Percentiles rank a stretch among this genome's conserved stretches.
phyloP scores from a whole-genome alignment of 768 basidiomycete genomes.

The Hirschioporus abietinus region DNA sequence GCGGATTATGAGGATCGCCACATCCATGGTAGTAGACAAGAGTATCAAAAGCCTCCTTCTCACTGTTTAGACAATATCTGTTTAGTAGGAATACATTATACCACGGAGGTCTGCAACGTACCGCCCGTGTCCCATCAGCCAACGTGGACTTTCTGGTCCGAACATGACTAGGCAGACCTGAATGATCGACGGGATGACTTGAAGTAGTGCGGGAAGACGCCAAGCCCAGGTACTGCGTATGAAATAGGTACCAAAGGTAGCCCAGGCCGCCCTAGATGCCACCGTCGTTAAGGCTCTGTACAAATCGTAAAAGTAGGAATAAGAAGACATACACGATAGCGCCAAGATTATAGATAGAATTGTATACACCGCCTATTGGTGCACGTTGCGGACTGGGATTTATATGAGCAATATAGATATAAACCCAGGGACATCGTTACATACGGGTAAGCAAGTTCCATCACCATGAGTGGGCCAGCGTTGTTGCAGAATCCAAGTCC shows the following conservation, averaged over 20 bases:
- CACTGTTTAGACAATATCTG: constrained; percentile 4
- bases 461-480: constrained; percentile 7
- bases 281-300: not conserved
- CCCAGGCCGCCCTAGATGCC: not conserved
- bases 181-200: constrained; percentile 23
- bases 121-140: constrained; percentile 26
- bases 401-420: not conserved
- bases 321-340: constrained; percentile 14
- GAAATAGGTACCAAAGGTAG: constrained; percentile 30
- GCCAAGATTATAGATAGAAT: constrained; percentile 3
- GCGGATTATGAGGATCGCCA: constrained; percentile 36
- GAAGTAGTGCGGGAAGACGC: constrained; percentile 28
- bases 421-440: no score
- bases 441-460: constrained; percentile 8
- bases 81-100: not conserved
- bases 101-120: constrained; percentile 20
- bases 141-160: constrained; percentile 34
- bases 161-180: constrained; percentile 28
- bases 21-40: constrained; percentile 38
- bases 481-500: constrained; percentile 14
- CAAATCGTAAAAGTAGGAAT: constrained; percentile 1
- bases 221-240: constrained; percentile 23
- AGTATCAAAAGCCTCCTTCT: constrained; percentile 31
- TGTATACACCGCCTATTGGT: not conserved
- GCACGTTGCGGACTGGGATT: not conserved